phyloP scores from a whole-genome alignment of 129 eudicot species.

The sunflower (Helianthus annuus) region HanXRQr2.0-SUNRISE NC_035448.2:163602205-163602704 shows the following conservation, averaged over 20 bases:
- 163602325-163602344: background rate
- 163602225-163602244: background rate
- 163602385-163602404: background rate
- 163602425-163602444: background rate
- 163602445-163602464: background rate
- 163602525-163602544: background rate
- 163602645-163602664: background rate
- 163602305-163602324: background rate
- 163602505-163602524: background rate
- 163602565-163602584: background rate
- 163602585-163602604: background rate
- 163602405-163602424: background rate
- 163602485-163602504: background rate
- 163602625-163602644: background rate
- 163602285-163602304: slow-evolving; percentile 1
- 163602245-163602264: slow-evolving; percentile 6
- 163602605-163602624: background rate
- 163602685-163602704: background rate
- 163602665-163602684: background rate
- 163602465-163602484: background rate
- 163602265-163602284: background rate
- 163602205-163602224: slow-evolving; percentile 1
- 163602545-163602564: background rate
- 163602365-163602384: background rate
- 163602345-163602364: slow-evolving; percentile 9